A percentile compares a stretch with the other conserved stretches of the same genome.
These are phyloP conservation scores for Athelia sp. DNA, from an alignment of 1,284 basidiomycete genomes.

Conservation along the genomic window DNA sequence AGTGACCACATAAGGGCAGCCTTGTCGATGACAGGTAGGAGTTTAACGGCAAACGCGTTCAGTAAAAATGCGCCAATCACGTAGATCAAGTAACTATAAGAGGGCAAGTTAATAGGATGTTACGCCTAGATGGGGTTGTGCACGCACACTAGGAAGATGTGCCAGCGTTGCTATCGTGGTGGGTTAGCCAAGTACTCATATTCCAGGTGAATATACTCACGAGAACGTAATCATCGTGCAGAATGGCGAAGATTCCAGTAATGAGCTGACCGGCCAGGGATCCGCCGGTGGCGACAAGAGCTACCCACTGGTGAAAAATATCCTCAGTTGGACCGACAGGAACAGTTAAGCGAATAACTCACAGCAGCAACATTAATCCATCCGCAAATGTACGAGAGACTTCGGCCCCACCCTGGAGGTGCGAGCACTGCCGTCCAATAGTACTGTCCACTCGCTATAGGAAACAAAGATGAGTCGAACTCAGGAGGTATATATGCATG, in stretches of 20 bases:
- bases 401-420: neutral
- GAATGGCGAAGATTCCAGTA: neutral
- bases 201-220: neutral
- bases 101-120: too few relatives aligned
- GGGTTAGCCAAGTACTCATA: too few relatives aligned
- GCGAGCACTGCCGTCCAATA: neutral
- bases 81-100: neutral
- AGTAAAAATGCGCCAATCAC: neutral
- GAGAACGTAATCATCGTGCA: conserved; percentile 1
- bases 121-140: too few relatives aligned
- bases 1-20: neutral
- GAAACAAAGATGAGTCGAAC: neutral
- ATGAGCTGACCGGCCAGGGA: conserved; percentile 1
- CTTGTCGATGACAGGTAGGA: neutral
- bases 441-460: neutral
- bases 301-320: neutral
- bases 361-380: conserved; percentile 1
- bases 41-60: neutral
- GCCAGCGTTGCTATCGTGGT: neutral
- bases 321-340: neutral
- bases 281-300: neutral
- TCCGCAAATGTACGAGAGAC: neutral
- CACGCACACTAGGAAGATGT: conserved; percentile 1
- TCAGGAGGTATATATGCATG: neutral
- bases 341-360: neutral